A percentile compares a stretch with the other conserved stretches of the same genome.
Evolutionary conservation across 1,284 basidiomycete genomes (phyloP).

Genomic region (Bjerkandera adusta): DNA sequence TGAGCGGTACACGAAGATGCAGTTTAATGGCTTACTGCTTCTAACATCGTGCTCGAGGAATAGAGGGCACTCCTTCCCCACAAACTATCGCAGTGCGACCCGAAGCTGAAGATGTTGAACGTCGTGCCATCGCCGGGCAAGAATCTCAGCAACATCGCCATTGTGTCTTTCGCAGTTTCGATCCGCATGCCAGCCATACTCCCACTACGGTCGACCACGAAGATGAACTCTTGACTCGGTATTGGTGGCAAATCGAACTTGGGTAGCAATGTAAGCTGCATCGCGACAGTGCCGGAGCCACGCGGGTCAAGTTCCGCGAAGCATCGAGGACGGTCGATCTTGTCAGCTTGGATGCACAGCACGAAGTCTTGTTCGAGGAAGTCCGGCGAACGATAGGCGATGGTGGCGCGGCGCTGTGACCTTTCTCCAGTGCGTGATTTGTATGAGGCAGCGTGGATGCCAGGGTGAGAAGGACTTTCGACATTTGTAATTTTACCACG

Average conservation of each 20-base stretch:
- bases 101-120: slow-evolving; percentile 56
- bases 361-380: slow-evolving; percentile 13
- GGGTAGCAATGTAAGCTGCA: slow-evolving; percentile 52
- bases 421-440: neutral
- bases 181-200: slow-evolving; percentile 42
- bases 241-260: slow-evolving; percentile 41
- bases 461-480: slow-evolving; percentile 14
- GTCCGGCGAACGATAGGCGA: slow-evolving; percentile 8
- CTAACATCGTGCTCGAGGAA: slow-evolving; percentile 27
- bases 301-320: slow-evolving; percentile 44
- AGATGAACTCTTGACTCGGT: slow-evolving; percentile 43
- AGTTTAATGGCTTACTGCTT: slow-evolving; percentile 37
- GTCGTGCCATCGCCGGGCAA: slow-evolving; percentile 35
- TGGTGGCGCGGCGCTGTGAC: slow-evolving; percentile 7
- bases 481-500: slow-evolving; percentile 10
- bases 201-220: slow-evolving; percentile 45
- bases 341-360: slow-evolving; percentile 17
- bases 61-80: slow-evolving; percentile 38
- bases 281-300: slow-evolving; percentile 36
- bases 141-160: slow-evolving; percentile 37
- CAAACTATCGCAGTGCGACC: slow-evolving; percentile 24
- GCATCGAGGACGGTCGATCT: slow-evolving; percentile 50
- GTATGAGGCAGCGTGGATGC: slow-evolving; percentile 3
- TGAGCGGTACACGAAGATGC: slow-evolving; percentile 12
- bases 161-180: slow-evolving; percentile 37